phyloP scores from a whole-genome alignment of 2,329 filamentous ascomycete genomes.

The Clathrospora elynae region DNA sequence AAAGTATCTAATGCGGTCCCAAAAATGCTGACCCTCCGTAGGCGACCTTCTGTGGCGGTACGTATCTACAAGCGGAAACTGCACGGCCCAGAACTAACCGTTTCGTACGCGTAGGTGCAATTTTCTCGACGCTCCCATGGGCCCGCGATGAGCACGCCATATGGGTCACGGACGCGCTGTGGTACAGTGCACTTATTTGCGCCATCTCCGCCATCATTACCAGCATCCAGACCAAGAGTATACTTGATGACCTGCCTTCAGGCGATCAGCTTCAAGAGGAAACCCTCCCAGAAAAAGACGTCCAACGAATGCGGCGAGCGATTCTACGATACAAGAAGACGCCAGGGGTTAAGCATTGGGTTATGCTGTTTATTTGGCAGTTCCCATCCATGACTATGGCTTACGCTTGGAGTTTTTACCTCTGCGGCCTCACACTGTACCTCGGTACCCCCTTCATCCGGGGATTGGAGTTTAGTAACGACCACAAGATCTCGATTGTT shows the following conservation, averaged over 20 bases:
- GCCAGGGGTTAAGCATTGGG: slow-evolving; percentile 31
- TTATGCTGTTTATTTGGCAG: slow-evolving; percentile 41
- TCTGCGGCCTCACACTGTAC: no score
- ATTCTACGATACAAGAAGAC: slow-evolving; percentile 32
- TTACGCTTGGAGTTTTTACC: no score
- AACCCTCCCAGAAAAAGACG: slow-evolving; percentile 29
- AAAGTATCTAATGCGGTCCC: not conserved
- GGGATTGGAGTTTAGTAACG: no score
- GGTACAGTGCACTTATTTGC: slow-evolving; percentile 32
- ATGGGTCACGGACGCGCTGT: slow-evolving; percentile 33
- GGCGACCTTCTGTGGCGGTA: slow-evolving; percentile 37
- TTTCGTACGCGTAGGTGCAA: no score
- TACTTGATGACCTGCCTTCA: slow-evolving; percentile 35
- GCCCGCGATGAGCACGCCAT: slow-evolving; percentile 17
- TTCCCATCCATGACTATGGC: no score
- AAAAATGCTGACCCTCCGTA: slow-evolving; percentile 11
- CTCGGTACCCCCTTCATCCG: no score
- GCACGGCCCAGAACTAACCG: no score
- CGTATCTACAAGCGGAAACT: no score
- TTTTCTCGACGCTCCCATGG: slow-evolving; percentile 30
- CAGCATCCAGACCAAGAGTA: slow-evolving; percentile 35
- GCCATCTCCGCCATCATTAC: slow-evolving; percentile 39
- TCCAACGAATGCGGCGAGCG: slow-evolving; percentile 24
- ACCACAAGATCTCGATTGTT: no score
- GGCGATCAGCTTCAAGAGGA: slow-evolving; percentile 21